A percentile compares a stretch with the other conserved stretches of the same genome.
Evolutionary conservation across 148 eudicot genomes (phyloP).

Genomic region (Dianthus caryophyllus): DNA sequence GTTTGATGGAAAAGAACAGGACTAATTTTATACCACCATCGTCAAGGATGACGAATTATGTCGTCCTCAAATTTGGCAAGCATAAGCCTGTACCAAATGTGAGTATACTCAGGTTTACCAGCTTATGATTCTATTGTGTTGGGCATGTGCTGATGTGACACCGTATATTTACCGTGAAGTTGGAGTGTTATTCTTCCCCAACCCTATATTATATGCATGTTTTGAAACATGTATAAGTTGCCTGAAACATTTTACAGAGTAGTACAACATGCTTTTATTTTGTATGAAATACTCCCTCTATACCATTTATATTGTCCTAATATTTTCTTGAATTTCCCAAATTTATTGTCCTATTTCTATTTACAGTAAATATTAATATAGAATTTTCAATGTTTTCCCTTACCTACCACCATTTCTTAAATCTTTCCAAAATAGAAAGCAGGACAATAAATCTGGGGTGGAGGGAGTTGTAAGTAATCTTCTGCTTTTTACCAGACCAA

Average conservation of each 20-base stretch:
- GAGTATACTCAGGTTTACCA: conserved; percentile 21
- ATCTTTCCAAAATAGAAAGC: too few relatives aligned
- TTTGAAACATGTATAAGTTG: neutral
- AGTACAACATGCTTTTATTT: neutral
- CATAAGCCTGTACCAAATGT: conserved; percentile 50
- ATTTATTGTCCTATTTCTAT: too few relatives aligned
- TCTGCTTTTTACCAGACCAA: neutral
- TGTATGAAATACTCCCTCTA: too few relatives aligned
- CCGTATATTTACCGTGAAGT: neutral
- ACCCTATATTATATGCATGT: neutral
- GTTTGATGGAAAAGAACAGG: conserved; percentile 68
- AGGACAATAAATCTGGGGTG: too few relatives aligned
- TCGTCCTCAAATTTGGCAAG: neutral
- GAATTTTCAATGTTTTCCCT: too few relatives aligned
- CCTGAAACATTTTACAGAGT: neutral
- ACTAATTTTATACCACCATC: conserved; percentile 67
- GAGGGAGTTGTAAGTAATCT: too few relatives aligned
- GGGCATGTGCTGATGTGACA: neutral
- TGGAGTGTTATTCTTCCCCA: neutral
- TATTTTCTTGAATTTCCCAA: too few relatives aligned
- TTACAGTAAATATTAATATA: too few relatives aligned
- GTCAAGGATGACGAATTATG: conserved; percentile 32
- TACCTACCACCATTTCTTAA: too few relatives aligned
- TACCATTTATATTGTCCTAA: too few relatives aligned
- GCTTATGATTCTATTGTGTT: neutral